Evolutionary conservation across 768 basidiomycete species (phyloP), one percentile per base, ranked within the genome.

Genomic region (Hemileccinum rubropunctum): DNA sequence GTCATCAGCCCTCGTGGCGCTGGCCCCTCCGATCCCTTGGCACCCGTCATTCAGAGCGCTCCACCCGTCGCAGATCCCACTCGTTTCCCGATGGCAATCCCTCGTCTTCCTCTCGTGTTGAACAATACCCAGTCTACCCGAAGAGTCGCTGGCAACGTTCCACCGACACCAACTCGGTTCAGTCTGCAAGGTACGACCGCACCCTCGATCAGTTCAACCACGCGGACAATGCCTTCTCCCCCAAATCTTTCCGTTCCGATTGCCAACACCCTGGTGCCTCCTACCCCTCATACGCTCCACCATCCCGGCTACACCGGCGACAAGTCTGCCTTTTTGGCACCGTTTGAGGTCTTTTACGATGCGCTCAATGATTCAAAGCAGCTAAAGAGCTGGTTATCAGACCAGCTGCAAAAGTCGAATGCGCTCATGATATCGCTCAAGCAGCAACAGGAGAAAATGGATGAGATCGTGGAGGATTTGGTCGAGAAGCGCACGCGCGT

Each of bases 321-420:
- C 60, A 89, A 86, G 63, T 73, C 80, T 1, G 84, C 88, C 17
- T 94, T 94, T 66, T 70, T 94, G 42, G 82, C 85, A 0, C 90
- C 88, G 3, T 94, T 93, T 57, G 88, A 86, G 60, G 67, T 77
- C 45, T 93, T 94, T 67, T 94, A 91, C 63, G 90, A 93, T 51
- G 84, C 89, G 3, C 79, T 94, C 28, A 78, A 83, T 47, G 91
- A 91, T 64, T 83, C 86, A 14, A 84, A 81, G 61, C 81, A 88
- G 60, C 78, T 93, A 50, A 91, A 91, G 69, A 60, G 65, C 33
- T 90, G 89, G 84, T 74, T 93, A 7, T 72, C 75, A 20, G 86
- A 88, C 39, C 89, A 92, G 67, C 69, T 91, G 30, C 76, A 80
- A 54, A 80, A 78, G 61, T 82, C 84, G 32, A 80, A 77, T 47